Conservation (phyloP, 805 yeast genomes). For the Zygoascus bituminiphila region DNA sequence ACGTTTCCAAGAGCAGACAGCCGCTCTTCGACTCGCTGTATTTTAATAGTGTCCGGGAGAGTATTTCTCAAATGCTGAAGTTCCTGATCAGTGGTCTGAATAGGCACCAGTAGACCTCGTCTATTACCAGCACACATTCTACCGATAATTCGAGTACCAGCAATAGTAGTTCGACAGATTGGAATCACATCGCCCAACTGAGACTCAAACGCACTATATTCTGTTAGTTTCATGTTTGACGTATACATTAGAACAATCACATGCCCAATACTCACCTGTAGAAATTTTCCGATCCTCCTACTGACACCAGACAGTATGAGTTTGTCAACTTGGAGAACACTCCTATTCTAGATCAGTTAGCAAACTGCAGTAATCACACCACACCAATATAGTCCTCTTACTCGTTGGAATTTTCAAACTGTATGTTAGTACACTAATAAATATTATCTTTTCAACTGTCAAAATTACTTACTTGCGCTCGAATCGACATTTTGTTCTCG, state of each 20-base stretch:
- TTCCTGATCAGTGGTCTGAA: slow-evolving; percentile 97
- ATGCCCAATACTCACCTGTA: slow-evolving; percentile 36
- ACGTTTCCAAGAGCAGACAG: slow-evolving; percentile 95
- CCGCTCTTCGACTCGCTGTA: slow-evolving; percentile 97
- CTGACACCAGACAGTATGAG: slow-evolving; percentile 91
- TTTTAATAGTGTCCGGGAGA: slow-evolving; percentile 88
- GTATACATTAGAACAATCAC: not conserved
- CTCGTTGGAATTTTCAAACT: slow-evolving; percentile 78
- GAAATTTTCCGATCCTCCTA: slow-evolving; percentile 86
- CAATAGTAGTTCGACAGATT: slow-evolving; percentile 93
- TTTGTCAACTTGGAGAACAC: slow-evolving; percentile 93
- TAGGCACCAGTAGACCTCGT: slow-evolving; percentile 93
- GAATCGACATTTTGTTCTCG: slow-evolving; percentile 24
- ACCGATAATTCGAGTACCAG: slow-evolving; percentile 96
- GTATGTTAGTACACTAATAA: slow-evolving; percentile 8
- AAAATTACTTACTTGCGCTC: slow-evolving; percentile 25
- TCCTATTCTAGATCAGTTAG: slow-evolving; percentile 48
- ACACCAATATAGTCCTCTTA: slow-evolving; percentile 14
- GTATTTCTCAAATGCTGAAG: slow-evolving; percentile 94
- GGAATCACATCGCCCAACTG: slow-evolving; percentile 96
- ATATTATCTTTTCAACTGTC: not conserved
- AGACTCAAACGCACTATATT: slow-evolving; percentile 87
- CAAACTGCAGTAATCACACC: not conserved
- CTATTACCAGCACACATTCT: slow-evolving; percentile 98
- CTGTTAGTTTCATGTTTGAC: not conserved